Base-by-base conservation (phyloP, 345 rosid genomes). In the Hevea brasiliensis region DNA sequence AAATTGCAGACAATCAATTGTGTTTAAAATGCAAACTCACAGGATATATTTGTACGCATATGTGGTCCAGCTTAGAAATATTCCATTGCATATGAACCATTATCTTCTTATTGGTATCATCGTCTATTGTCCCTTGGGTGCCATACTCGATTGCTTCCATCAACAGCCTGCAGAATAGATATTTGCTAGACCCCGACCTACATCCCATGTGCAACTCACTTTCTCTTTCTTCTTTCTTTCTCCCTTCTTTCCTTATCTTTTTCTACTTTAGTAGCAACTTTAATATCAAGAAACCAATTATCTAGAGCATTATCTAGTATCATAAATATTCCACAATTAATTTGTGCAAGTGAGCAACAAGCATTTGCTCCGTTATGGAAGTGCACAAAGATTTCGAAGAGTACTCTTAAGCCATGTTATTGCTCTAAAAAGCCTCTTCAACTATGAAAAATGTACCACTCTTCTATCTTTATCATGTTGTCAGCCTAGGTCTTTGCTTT, bases 21-120 rank as follows among this genome's bases (percentile, higher is more conserved):
- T 23, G 6, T 57, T 13, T 57, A 12, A 26, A 57, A 15, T 6
- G 61, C 35, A 3, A 13, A 8, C 24, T n/a, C 58, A 21, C 50
- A 8, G 35, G 51, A 48, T 41, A 23, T 23, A 66, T 7, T 47
- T 21, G 47, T 54, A 27, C 21, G 24, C 14, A 26, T 26, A 35
- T 65, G 79, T 71, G 77, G 80, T 80, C 77, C 77, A 75, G 57
- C 42, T 67, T 47, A n/a, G 61, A 71, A 70, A 60, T 42, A 50
- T 65, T 69, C 65, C 24, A 29, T 51, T 51, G 35, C 54, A 14
- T 48, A 48, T 65, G 37, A 14, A 1, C n/a, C 9, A 7, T 44
- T 65, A 26, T 65, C 21, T 44, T 65, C n/a, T 65, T 65, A 47
- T 65, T 29, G 55, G 48, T 45, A 61, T 45, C 55, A 67, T 55